A percentile compares a stretch with the other conserved stretches of the same genome.
Conservation (phyloP, 345 rosid species). For the Kernera saxatilis region DNA sequence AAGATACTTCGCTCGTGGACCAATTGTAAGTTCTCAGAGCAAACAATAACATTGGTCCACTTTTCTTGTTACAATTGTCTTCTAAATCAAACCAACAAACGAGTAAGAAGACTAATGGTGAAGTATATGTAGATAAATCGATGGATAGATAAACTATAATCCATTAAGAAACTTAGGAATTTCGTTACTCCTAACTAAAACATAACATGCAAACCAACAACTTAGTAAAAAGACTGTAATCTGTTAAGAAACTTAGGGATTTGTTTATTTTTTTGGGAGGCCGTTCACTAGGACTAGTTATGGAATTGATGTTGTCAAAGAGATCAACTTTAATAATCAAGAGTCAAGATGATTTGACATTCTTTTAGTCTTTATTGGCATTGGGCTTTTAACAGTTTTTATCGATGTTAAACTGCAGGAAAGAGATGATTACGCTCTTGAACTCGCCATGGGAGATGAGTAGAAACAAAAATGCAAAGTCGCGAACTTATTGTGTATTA, state of each 20-base stretch:
- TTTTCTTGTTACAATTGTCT: not conserved
- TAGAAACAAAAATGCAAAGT: slow-evolving; percentile 19
- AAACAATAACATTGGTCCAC: not conserved
- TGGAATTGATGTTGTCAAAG: not conserved
- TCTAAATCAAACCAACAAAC: not conserved
- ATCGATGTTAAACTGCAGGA: slow-evolving; percentile 46
- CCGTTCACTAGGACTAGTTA: not conserved
- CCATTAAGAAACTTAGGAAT: not conserved
- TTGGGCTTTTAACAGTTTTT: not conserved
- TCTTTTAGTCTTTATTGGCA: not conserved
- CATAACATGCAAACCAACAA: not conserved
- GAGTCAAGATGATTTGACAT: not conserved
- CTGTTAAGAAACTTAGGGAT: not conserved
- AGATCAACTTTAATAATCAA: not conserved
- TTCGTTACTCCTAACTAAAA: not conserved
- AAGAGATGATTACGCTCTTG: slow-evolving; percentile 91
- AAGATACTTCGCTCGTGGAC: slow-evolving; percentile 98
- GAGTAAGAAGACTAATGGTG: not conserved
- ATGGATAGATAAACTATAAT: not conserved
- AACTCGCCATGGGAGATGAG: slow-evolving; percentile 89
- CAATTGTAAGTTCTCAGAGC: slow-evolving; percentile 59
- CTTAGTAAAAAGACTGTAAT: not conserved
- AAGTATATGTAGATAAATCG: not conserved
- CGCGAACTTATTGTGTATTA: not conserved
- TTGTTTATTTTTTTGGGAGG: not conserved